Conservation (phyloP, 2,329 filamentous ascomycete species). For the Venturia aucupariae region DNA sequence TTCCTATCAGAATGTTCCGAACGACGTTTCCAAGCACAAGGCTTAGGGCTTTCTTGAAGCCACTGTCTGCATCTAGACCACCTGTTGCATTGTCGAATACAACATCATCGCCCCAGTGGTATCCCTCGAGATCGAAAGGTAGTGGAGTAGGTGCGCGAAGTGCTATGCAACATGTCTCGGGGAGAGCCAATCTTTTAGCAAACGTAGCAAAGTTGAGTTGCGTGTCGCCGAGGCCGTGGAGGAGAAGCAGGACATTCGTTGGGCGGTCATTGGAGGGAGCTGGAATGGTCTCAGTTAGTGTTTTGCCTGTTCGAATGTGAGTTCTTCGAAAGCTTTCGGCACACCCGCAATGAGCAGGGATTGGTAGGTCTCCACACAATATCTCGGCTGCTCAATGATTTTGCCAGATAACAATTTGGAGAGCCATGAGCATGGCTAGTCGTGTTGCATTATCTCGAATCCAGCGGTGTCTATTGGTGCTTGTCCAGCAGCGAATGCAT, state of each 20-base stretch:
- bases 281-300: conserved; percentile 17
- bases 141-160: conserved; percentile 62
- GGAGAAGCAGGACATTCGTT: conserved; percentile 67
- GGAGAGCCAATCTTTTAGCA: conserved; percentile 59
- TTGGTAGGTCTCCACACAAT: not conserved
- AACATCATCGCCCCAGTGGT: conserved; percentile 53
- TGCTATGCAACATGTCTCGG: conserved; percentile 67
- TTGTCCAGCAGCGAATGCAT: not conserved
- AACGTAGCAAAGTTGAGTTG: conserved; percentile 60
- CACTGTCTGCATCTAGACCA: conserved; percentile 45
- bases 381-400: not conserved
- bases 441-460: not conserved
- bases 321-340: not conserved
- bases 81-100: conserved; percentile 44
- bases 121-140: conserved; percentile 58
- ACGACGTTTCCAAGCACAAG: conserved; percentile 37
- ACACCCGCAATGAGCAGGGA: not conserved
- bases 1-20: conserved; percentile 34
- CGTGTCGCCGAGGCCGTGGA: conserved; percentile 78
- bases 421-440: not conserved
- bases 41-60: conserved; percentile 36
- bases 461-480: not conserved
- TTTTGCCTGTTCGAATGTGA: not conserved
- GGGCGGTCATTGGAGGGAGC: conserved; percentile 46
- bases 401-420: not conserved